Base-by-base conservation (phyloP, 2,329 filamentous ascomycete genomes). In the Colletotrichum endophyticum region DNA sequence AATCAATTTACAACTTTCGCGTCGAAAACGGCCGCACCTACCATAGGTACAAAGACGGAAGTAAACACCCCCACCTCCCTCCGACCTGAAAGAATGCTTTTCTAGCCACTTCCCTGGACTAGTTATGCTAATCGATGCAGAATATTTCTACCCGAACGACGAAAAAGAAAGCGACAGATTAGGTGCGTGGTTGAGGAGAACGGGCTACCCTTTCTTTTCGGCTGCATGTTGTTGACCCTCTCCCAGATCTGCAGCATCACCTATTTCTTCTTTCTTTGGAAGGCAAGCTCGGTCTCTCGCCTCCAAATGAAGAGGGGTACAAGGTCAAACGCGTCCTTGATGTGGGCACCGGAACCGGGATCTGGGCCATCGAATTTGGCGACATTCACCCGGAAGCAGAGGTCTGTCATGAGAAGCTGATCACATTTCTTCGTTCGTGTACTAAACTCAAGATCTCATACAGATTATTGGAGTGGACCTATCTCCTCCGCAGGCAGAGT, bases 361-460 rank as follows among this genome's bases (percentile, higher is more conserved):
- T 39, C 3, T 63, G 61, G 61, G 61, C 61, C 12, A 63, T 63
- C n/a, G 57, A 61, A n/a, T 61, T 61, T 61, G 57, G 57, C 16
- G 57, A 61, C 4, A 3, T 61, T 28, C 57, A 61, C 27, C 57
- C 57, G 11, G 28, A 61, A 61, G 57, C 57, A 61, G 57, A 32
- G 57, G 57, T 61, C n/a, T 19, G 57, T 15, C 2, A 13, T 9
- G 0, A 27, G 9, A 8, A n/a, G 16, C 11, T 22, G 11, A 30
- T 30, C 0, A n/a, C 3, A 27, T 15, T 8, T 0, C 15, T 22
- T 27, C 25, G 0, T 22, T 16, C 53, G 1, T 27, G 0, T 8
- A 28, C 27, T 32, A 8, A 61, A 12, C 15, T 32, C 6, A 19
- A 25, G 0, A 30, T 1, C 16, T 61, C 12, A 28, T 57, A 0